A percentile compares a stretch with the other conserved stretches of the same genome.
These are phyloP conservation scores for Bauhinia variegata DNA, from an alignment of 306 rosid genomes.

Conservation along the genomic window DNA sequence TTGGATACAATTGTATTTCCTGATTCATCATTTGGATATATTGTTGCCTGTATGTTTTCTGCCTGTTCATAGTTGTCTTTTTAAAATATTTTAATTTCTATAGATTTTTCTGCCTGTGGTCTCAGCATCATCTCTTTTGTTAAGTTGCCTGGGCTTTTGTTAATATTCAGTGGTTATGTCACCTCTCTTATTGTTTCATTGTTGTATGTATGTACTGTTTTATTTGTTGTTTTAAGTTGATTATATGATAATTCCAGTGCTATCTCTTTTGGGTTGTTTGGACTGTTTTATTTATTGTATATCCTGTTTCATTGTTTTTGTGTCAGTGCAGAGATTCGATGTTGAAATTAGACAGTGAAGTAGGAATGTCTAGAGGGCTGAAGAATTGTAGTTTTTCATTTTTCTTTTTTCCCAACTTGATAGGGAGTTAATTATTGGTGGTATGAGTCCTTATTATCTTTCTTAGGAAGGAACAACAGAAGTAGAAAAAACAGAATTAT, in stretches of 20 bases:
- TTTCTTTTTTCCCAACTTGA: too few species aligned
- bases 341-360: conserved; percentile 9
- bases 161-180: conserved; percentile 6
- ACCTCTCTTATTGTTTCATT: too few species aligned
- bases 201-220: too few species aligned
- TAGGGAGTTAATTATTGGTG: too few species aligned
- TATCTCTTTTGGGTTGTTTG: conserved; percentile 12
- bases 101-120: neutral
- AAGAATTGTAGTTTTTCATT: neutral
- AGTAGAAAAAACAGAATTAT: neutral
- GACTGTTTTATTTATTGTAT: too few species aligned
- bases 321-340: neutral
- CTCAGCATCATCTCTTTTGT: too few species aligned
- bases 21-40: conserved; percentile 1
- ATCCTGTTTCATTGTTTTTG: too few species aligned
- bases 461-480: too few species aligned
- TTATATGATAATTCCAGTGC: neutral
- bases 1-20: conserved; percentile 19
- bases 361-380: conserved; percentile 12
- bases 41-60: conserved; percentile 7
- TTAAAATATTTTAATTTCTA: neutral
- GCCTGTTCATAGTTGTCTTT: neutral
- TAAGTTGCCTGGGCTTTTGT: neutral
- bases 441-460: too few species aligned
- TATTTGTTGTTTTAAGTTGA: neutral